Conservation (phyloP, 352 stramenopile genomes). For the Globisporangium camurandrum region DNA sequence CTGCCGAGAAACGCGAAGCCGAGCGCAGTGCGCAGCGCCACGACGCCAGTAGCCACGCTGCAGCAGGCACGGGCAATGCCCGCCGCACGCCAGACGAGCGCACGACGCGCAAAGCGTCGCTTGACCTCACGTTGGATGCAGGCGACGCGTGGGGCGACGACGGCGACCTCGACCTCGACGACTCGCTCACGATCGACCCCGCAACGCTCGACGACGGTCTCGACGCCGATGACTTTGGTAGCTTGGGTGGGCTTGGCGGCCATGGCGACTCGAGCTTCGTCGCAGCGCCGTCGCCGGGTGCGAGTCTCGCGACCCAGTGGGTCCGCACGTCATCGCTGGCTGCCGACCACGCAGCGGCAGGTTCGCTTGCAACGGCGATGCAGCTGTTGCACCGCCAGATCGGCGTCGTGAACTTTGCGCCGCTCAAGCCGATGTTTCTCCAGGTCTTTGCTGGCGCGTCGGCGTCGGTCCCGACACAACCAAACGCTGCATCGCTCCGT, state of each 20-base stretch:
- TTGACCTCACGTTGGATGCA: conserved; percentile 67
- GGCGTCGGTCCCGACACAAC: conserved; percentile 81
- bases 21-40: conserved; percentile 63
- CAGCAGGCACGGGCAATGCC: no score
- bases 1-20: conserved; percentile 71
- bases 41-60: conserved; percentile 18
- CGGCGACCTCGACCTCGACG: conserved; percentile 82
- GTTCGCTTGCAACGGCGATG: conserved; percentile 94
- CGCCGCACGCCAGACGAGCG: conserved; percentile 33
- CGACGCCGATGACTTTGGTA: conserved; percentile 47
- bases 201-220: conserved; percentile 43
- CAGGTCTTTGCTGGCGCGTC: conserved; percentile 74
- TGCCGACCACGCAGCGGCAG: conserved; percentile 96
- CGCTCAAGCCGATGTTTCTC: conserved; percentile 90
- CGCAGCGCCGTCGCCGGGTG: conserved; percentile 85
- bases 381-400: conserved; percentile 98
- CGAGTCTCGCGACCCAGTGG: conserved; percentile 88
- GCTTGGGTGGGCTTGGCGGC: conserved; percentile 23
- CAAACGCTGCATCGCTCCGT: conserved; percentile 62
- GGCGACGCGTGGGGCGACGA: conserved; percentile 78
- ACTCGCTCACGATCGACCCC: conserved; percentile 49
- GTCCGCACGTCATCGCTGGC: conserved; percentile 95
- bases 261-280: conserved; percentile 66
- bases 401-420: conserved; percentile 95
- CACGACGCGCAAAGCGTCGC: conserved; percentile 47